A percentile compares a stretch with the other conserved stretches of the same genome.
phyloP scores from a whole-genome alignment of 163 green algal genomes.

The Trebouxia gelatinosa region DNA sequence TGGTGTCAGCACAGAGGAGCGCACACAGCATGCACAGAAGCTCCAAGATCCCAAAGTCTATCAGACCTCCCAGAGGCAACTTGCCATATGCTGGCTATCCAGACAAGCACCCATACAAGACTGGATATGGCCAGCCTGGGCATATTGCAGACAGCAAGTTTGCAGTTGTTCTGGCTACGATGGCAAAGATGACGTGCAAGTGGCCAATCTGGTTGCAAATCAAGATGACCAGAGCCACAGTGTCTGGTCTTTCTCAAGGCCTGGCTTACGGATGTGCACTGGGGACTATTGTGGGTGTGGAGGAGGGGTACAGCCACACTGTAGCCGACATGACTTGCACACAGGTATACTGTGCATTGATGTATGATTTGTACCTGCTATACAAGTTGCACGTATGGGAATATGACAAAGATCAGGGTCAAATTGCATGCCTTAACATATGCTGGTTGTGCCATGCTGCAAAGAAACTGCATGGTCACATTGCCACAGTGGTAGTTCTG shows the following conservation, averaged over 20 bases:
- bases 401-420: neutral
- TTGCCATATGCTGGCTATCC: neutral
- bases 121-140: neutral
- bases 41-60: conserved; percentile 1
- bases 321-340: conserved; percentile 27
- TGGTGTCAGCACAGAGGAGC: too few relatives aligned
- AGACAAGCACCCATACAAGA: conserved; percentile 14
- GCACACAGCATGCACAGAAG: conserved; percentile 15
- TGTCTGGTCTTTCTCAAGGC: conserved; percentile 6
- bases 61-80: neutral
- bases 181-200: conserved; percentile 11
- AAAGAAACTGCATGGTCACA: too few relatives aligned
- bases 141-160: conserved; percentile 14
- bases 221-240: conserved; percentile 4
- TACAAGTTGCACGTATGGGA: neutral
- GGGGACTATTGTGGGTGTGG: conserved; percentile 9
- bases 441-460: neutral
- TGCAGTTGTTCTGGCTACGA: neutral
- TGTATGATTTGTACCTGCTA: neutral
- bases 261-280: conserved; percentile 18
- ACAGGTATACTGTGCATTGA: neutral
- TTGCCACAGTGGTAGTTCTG: too few relatives aligned
- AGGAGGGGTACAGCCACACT: conserved; percentile 22
- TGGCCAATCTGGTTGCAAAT: conserved; percentile 22
- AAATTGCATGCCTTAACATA: neutral